Conservation (phyloP, 768 basidiomycete genomes). For the Mycena capillaripes region DNA sequence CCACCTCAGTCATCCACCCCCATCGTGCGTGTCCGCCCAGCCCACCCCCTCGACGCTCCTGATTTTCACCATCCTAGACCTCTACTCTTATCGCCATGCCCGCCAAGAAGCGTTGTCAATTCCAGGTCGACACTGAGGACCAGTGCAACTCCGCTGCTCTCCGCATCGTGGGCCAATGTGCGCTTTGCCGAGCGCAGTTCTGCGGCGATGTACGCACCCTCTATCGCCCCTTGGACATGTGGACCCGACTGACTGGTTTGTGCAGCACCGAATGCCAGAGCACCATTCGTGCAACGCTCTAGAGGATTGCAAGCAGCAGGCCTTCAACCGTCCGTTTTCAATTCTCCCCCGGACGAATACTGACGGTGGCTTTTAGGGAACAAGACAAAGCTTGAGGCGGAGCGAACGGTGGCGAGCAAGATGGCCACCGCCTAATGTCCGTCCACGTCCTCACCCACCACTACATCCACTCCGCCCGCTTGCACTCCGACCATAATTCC, state of each 20-base stretch:
- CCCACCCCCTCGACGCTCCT: not conserved
- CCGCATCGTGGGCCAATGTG: slow-evolving; percentile 88
- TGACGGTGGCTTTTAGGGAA: slow-evolving; percentile 52
- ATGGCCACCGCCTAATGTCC: slow-evolving; percentile 77
- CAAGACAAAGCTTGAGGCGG: slow-evolving; percentile 89
- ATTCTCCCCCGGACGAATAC: not conserved
- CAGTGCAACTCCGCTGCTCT: slow-evolving; percentile 86
- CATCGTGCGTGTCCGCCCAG: not conserved
- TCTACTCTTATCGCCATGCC: slow-evolving; percentile 64
- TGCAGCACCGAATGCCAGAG: slow-evolving; percentile 89
- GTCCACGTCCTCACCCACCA: slow-evolving; percentile 11
- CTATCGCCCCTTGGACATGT: not conserved
- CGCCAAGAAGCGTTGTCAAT: slow-evolving; percentile 90
- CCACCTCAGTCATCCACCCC: slow-evolving; percentile 3
- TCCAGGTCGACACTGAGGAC: slow-evolving; percentile 60
- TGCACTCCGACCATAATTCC: slow-evolving; percentile 16
- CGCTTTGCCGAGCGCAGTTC: slow-evolving; percentile 83
- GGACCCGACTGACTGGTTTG: slow-evolving; percentile 23
- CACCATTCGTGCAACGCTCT: slow-evolving; percentile 89
- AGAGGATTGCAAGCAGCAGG: slow-evolving; percentile 88
- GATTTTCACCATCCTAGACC: slow-evolving; percentile 17
- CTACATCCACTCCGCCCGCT: not conserved
- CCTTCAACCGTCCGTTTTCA: slow-evolving; percentile 66
- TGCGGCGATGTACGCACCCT: slow-evolving; percentile 73
- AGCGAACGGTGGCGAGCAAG: slow-evolving; percentile 89